phyloP scores from a whole-genome alignment of 352 stramenopile genomes.

The Pilasporangium apinafurcum region DNA sequence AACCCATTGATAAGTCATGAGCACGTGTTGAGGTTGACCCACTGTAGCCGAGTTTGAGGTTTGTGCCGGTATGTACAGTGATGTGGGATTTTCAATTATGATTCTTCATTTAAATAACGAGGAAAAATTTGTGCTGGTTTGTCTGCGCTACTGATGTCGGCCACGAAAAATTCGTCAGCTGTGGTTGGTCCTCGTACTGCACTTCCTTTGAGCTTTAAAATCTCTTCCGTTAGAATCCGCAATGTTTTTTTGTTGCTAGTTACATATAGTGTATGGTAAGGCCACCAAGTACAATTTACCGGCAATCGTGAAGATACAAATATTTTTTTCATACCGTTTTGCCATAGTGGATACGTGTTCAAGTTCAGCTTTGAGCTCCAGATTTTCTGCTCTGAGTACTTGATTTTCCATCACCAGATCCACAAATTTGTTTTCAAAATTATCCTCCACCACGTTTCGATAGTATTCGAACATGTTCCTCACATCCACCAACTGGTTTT shows the following conservation, averaged over 20 bases:
- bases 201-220: constrained; percentile 39
- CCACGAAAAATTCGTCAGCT: constrained; percentile 3
- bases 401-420: constrained; percentile 39
- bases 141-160: not conserved
- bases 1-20: too few relatives aligned
- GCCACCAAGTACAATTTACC: too few relatives aligned
- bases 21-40: too few relatives aligned
- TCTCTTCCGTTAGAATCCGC: constrained; percentile 30
- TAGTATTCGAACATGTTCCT: constrained; percentile 14
- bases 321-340: constrained; percentile 4
- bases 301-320: too few relatives aligned
- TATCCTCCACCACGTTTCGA: constrained; percentile 19
- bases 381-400: constrained; percentile 25
- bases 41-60: too few relatives aligned
- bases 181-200: constrained; percentile 4
- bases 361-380: constrained; percentile 27
- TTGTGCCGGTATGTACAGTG: too few relatives aligned
- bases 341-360: constrained; percentile 7
- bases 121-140: too few relatives aligned
- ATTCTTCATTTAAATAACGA: too few relatives aligned
- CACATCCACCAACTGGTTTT: constrained; percentile 18
- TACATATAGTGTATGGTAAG: too few relatives aligned
- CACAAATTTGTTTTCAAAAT: constrained; percentile 28
- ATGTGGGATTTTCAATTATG: too few relatives aligned
- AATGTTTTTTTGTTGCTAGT: constrained; percentile 39